phyloP scores from a whole-genome alignment of 2,329 filamentous ascomycete genomes.

The Calonectria ilicicola region DNA sequence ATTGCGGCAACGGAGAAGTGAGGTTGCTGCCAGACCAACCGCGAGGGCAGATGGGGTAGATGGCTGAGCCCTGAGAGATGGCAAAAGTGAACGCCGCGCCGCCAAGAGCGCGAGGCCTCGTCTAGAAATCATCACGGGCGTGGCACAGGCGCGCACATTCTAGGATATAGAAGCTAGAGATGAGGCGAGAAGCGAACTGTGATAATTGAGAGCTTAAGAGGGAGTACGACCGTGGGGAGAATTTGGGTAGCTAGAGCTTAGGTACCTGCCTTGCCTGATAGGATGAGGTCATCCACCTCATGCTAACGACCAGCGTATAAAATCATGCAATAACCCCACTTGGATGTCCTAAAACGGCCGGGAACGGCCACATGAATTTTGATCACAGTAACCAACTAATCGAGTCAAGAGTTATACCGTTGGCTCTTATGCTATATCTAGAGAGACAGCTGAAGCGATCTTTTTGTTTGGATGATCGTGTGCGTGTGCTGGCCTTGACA shows the following conservation, averaged over 20 bases:
- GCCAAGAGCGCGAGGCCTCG: constrained; percentile 42
- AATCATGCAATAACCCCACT: neutral
- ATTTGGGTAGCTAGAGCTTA: constrained; percentile 23
- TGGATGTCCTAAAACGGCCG: neutral
- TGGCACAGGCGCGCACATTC: constrained; percentile 22
- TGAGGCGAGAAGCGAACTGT: neutral
- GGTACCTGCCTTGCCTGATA: constrained; percentile 20
- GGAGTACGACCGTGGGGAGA: neutral
- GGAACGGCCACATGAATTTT: neutral
- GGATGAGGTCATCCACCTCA: constrained; percentile 26
- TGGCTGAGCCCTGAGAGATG: constrained; percentile 13
- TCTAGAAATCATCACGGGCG: constrained; percentile 44
- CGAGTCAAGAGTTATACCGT: neutral
- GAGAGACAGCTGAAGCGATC: neutral
- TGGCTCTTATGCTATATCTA: neutral
- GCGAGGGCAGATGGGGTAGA: constrained; percentile 15
- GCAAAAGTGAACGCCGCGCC: constrained; percentile 35
- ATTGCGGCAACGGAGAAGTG: constrained; percentile 24
- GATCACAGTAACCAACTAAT: neutral
- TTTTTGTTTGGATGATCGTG: neutral
- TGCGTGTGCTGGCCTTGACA: too few relatives aligned
- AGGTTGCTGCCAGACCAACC: constrained; percentile 23
- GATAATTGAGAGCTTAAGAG: neutral
- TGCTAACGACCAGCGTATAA: neutral
- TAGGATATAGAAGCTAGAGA: neutral